Evolutionary conservation across 305 asterid genomes (phyloP), one percentile per base, ranked within the genome.

Genomic region (Salvia sclarea): DNA sequence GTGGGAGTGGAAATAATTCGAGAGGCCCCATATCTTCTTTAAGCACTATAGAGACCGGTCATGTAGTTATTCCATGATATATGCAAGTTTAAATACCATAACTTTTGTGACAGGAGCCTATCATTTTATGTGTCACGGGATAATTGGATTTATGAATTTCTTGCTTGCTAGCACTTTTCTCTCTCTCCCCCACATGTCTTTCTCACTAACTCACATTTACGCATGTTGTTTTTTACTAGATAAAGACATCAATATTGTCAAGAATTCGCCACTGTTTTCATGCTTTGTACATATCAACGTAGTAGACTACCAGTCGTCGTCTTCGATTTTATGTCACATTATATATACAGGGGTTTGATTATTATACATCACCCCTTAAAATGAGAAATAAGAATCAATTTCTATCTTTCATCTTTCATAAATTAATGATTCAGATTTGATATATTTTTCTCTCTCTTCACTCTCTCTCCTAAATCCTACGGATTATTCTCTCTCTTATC

Each of bases 91-190:
- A 68, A 28, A 35, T 53, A 57, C 43, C 33, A 66, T 25, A 45
- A 6, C 1, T 8, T 47, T 64, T 35, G 30, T n/a, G 69, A 60
- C 41, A 25, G 17, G 55, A 52, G 47, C 31, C 40, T 58, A 35
- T 13, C 35, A 53, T 28, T 68, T 53, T 55, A 62, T 64, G 72
- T 8, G 75, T 45, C 72, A 69, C 54, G 18, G 38, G 66, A 31
- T 24, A 20, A 50, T 43, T 47, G 50, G 4, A 54, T 61, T 55
- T 10, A 3, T 13, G 48, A 13, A 22, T 38, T 28, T 66, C n/a
- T n/a, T n/a, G n/a, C 61, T 50, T 24, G 1, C 37, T 22, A 25
- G 4, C 57, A 64, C 17, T 24, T 13, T 37, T 64, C 52, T 31
- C 24, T 45, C 17, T 14, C 57, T 4, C 4, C n/a, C n/a, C 7